These are phyloP conservation scores for Emericellopsis cladophorae DNA, from an alignment of 2,329 filamentous ascomycete species.

Conservation along the genomic window DNA sequence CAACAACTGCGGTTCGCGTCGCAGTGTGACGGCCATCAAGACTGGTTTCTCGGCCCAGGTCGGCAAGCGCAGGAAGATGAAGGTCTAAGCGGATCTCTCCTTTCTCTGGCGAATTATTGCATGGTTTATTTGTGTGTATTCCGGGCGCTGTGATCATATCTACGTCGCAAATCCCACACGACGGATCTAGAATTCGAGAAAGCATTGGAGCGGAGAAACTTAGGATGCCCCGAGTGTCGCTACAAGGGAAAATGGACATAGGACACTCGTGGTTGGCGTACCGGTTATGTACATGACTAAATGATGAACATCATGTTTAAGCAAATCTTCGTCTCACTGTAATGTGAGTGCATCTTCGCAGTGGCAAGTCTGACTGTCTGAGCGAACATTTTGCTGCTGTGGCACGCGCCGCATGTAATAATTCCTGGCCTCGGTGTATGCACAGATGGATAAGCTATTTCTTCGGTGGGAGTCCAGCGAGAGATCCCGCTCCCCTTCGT, in stretches of 20 bases:
- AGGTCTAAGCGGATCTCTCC: slow-evolving; percentile 44
- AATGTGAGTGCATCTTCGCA: no score
- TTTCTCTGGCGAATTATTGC: neutral
- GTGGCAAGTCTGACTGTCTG: no score
- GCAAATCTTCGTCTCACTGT: no score
- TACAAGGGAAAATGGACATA: neutral
- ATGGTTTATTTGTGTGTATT: neutral
- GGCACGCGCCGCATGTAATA: no score
- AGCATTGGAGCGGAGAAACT: neutral
- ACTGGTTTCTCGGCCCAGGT: slow-evolving; percentile 99
- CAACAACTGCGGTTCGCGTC: slow-evolving; percentile 68
- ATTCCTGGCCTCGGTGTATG: no score
- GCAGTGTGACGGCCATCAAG: slow-evolving; percentile 96
- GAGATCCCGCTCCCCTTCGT: no score
- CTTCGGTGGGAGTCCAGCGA: no score
- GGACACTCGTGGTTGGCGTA: neutral
- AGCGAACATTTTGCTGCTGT: no score
- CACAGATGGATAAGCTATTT: no score
- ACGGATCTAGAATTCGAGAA: neutral
- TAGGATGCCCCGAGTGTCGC: neutral
- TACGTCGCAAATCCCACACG: neutral
- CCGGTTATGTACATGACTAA: slow-evolving; percentile 1
- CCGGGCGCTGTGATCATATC: neutral
- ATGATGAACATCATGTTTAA: neutral
- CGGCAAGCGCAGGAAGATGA: slow-evolving; percentile 94